phyloP scores from a whole-genome alignment of 1,139 yeast genomes.

The Candida sp. region DNA sequence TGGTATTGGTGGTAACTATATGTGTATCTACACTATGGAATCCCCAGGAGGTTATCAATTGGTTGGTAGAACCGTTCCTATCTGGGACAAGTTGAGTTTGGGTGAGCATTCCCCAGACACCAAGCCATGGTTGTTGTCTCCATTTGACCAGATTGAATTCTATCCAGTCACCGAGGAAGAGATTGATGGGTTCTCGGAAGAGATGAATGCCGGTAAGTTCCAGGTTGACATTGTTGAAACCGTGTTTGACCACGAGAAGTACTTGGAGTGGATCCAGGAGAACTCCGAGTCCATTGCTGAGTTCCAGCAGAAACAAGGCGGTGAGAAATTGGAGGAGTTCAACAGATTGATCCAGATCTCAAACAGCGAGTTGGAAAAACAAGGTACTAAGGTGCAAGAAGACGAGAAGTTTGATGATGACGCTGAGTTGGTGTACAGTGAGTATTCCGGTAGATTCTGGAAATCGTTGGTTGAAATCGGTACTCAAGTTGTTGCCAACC shows the following conservation, averaged over 20 bases:
- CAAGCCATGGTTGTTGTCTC: constrained; percentile 88
- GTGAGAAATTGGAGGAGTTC: constrained; percentile 85
- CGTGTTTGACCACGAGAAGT: constrained; percentile 82
- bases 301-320: constrained; percentile 70
- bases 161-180: constrained; percentile 90
- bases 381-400: constrained; percentile 42
- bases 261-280: constrained; percentile 76
- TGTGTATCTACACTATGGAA: constrained; percentile 98
- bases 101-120: constrained; percentile 63
- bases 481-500: constrained; percentile 74
- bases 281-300: constrained; percentile 74
- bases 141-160: constrained; percentile 94
- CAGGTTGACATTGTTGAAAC: constrained; percentile 74
- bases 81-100: constrained; percentile 92
- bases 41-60: constrained; percentile 99
- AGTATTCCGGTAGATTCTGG: constrained; percentile 97
- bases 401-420: constrained; percentile 65
- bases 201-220: constrained; percentile 82
- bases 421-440: constrained; percentile 88
- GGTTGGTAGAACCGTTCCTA: constrained; percentile 95
- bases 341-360: constrained; percentile 82
- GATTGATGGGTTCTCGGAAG: constrained; percentile 71
- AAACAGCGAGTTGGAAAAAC: constrained; percentile 71
- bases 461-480: constrained; percentile 85
- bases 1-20: constrained; percentile 98